Conservation (phyloP, 1,284 basidiomycete species). For the Sanghuangporus weigelae region DNA sequence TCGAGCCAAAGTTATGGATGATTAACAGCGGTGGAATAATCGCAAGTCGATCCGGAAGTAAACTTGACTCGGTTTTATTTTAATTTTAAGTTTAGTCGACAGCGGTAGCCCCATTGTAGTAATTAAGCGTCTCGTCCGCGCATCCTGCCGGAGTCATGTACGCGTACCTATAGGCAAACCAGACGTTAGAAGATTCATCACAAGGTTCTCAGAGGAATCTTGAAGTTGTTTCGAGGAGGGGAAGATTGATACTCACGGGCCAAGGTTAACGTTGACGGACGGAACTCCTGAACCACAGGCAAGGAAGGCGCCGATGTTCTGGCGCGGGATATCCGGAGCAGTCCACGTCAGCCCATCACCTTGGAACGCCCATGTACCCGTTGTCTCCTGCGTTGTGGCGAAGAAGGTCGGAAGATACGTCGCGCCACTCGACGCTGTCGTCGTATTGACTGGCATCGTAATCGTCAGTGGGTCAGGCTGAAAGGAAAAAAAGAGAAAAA, state of each 20-base stretch:
- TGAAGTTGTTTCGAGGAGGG: neutral
- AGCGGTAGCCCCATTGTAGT: conserved; percentile 48
- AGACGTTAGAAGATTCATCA: neutral
- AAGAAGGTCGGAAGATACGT: conserved; percentile 24
- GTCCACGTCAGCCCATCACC: conserved; percentile 27
- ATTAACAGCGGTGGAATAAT: neutral
- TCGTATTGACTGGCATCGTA: conserved; percentile 10
- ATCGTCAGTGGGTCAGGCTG: conserved; percentile 21
- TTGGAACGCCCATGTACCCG: conserved; percentile 25
- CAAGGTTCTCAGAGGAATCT: neutral
- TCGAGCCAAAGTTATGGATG: neutral
- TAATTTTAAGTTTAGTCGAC: conserved; percentile 3
- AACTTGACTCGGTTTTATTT: neutral
- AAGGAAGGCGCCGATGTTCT: conserved; percentile 23
- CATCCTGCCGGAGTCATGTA: conserved; percentile 49
- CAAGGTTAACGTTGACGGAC: conserved; percentile 51
- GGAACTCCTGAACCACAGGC: conserved; percentile 51
- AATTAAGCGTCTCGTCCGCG: conserved; percentile 59
- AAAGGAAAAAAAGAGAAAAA: conserved; percentile 33
- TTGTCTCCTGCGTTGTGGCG: conserved; percentile 22
- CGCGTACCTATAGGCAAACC: conserved; percentile 29
- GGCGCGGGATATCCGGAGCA: conserved; percentile 19
- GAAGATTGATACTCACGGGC: conserved; percentile 25
- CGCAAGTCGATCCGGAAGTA: neutral
- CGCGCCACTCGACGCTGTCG: conserved; percentile 13